A percentile compares a stretch with the other conserved stretches of the same genome.
Evolutionary conservation across 768 basidiomycete genomes (phyloP).

Genomic region (Lactarius sp.): DNA sequence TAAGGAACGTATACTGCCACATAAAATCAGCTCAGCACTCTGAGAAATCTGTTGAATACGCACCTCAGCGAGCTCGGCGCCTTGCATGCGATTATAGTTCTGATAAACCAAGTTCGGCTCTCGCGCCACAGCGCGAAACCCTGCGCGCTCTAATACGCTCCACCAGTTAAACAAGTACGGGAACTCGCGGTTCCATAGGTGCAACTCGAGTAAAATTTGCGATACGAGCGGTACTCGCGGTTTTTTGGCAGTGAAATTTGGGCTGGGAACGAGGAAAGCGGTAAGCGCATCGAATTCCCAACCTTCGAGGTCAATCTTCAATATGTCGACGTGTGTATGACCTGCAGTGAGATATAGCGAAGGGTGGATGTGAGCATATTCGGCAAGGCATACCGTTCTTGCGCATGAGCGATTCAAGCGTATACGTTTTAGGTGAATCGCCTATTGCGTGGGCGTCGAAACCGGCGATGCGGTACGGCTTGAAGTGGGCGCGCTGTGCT

Average conservation of each 20-base stretch:
- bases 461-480: conserved; percentile 38
- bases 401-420: conserved; percentile 43
- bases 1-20: conserved; percentile 19
- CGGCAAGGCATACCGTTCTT: conserved; percentile 34
- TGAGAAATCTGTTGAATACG: neutral
- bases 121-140: conserved; percentile 44
- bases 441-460: conserved; percentile 34
- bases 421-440: conserved; percentile 38
- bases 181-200: conserved; percentile 30
- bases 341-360: neutral
- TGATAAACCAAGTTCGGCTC: conserved; percentile 38
- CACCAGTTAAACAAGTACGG: conserved; percentile 39
- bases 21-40: neutral
- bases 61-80: conserved; percentile 34
- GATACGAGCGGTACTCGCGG: conserved; percentile 40
- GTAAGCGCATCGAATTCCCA: conserved; percentile 44
- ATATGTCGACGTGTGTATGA: conserved; percentile 38
- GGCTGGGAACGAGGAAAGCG: conserved; percentile 37
- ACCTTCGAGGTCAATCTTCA: conserved; percentile 47
- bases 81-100: conserved; percentile 29
- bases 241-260: conserved; percentile 30
- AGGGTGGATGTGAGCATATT: neutral
- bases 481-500: conserved; percentile 40
- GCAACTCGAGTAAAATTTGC: conserved; percentile 45
- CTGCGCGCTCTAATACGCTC: conserved; percentile 43